Base-by-base conservation (phyloP, 768 basidiomycete genomes). In the Psilocybe azurescens region DNA sequence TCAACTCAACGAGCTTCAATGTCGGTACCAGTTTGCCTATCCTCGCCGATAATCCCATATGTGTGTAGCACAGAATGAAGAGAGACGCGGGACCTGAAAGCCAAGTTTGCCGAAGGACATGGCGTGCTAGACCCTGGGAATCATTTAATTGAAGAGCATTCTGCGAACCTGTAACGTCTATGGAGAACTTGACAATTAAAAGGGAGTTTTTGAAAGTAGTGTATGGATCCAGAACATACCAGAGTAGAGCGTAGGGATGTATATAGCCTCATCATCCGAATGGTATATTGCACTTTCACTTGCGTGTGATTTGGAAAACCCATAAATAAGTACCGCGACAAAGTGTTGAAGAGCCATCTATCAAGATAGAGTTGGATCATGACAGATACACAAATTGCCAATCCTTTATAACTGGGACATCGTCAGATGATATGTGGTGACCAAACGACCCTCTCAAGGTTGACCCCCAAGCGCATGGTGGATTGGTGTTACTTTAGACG, bases 341-440 rank as follows among this genome's bases (percentile, higher is more conserved):
- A 64, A 38, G 28, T 48, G 9, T 53, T 61, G 54, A 29, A 54
- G 28, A 44, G 49, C 59, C 56, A 63, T 61, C 59, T 53, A 65
- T 66, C 68, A 65, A 50, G 61, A 63, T 67, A 65, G 55, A 65
- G 62, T 63, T 62, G 53, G 30, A 36, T 28, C 32, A 30, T 54
- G 56, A 61, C 51, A 51, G 59, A 61, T 57, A 63, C 59, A 50
- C 51, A 66, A 59, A 54, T 57, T 46, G 59, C 60, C 62, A 66
- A 63, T 61, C 48, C 65, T 47, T 56, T 36, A 36, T 57, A 24
- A 61, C 58, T 39, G 49, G 57, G 28, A 46, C 58, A 33, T 47
- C 46, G 61, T 69, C 65, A 69, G 65, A 69, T 69, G 67, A 63
- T 61, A 58, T 32, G 38, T 52, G 14, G 58, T 24, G 36, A 30